phyloP scores from a whole-genome alignment of 2,329 filamentous ascomycete genomes.

The Arachnopeziza araneosa region DNA sequence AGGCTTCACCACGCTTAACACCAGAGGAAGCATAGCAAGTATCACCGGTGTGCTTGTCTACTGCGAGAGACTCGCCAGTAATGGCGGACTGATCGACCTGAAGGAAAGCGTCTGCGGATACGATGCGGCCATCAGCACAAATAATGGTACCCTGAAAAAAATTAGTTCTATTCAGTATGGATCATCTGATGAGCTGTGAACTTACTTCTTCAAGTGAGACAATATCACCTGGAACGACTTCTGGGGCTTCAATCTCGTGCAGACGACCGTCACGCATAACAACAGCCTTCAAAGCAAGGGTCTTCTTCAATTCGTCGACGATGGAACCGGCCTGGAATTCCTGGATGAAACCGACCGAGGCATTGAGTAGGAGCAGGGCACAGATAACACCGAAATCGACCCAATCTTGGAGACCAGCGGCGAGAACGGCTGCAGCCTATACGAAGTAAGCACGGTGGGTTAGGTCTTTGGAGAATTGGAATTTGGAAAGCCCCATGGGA shows the following conservation, averaged over 20 bases:
- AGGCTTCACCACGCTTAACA: conserved; percentile 85
- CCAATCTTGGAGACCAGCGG: conserved; percentile 82
- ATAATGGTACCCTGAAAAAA: conserved; percentile 68
- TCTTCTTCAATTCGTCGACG: conserved; percentile 87
- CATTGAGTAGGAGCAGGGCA: conserved; percentile 77
- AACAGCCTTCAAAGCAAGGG: conserved; percentile 78
- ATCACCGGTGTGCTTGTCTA: conserved; percentile 81
- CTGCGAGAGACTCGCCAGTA: conserved; percentile 85
- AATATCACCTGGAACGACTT: conserved; percentile 86
- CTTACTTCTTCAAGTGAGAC: conserved; percentile 73
- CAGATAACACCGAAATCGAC: conserved; percentile 92
- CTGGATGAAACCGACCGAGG: conserved; percentile 79
- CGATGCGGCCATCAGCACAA: conserved; percentile 79
- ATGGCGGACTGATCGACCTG: conserved; percentile 91
- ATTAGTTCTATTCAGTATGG: not conserved
- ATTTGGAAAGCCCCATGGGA: not conserved
- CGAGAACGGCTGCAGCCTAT: conserved; percentile 64
- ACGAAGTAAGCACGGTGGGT: not conserved
- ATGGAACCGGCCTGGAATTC: conserved; percentile 88
- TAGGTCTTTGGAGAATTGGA: not conserved
- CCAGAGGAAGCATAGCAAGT: conserved; percentile 79
- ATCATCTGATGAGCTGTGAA: not conserved
- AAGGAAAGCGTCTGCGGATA: conserved; percentile 77
- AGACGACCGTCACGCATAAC: conserved; percentile 77
- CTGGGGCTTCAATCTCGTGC: conserved; percentile 73